Percentiles rank a stretch among this genome's conserved stretches.
phyloP scores from a whole-genome alignment of 2,329 filamentous ascomycete genomes.

The Lomentospora prolificans region DNA sequence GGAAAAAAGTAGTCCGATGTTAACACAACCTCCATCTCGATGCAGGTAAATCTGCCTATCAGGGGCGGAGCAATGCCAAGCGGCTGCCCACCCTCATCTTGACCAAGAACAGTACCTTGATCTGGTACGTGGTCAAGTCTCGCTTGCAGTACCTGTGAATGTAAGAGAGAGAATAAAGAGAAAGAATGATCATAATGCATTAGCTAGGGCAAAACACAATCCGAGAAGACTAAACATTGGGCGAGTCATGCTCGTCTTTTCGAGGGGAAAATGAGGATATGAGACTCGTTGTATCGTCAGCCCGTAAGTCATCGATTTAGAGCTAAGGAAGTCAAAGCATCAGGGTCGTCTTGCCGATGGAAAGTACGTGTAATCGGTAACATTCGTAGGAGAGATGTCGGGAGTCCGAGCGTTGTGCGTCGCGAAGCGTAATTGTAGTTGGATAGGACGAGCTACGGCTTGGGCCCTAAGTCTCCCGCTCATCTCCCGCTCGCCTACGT shows the following conservation, averaged over 20 bases:
- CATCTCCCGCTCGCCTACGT: neutral
- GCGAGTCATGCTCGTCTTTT: too few relatives aligned
- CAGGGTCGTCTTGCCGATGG: too few relatives aligned
- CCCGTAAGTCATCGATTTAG: neutral
- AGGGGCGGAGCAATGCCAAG: neutral
- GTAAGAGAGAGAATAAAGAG: neutral
- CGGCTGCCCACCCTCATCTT: neutral
- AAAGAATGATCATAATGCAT: neutral
- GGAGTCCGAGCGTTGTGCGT: too few relatives aligned
- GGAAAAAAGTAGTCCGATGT: neutral
- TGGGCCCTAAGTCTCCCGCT: neutral
- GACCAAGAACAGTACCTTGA: neutral
- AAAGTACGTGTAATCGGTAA: too few relatives aligned
- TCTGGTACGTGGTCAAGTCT: neutral
- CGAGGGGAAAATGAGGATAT: neutral
- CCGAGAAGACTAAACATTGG: neutral
- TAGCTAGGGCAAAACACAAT: neutral
- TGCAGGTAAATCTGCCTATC: neutral
- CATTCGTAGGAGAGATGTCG: too few relatives aligned
- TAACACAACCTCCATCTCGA: slow-evolving; percentile 2
- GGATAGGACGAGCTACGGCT: too few relatives aligned
- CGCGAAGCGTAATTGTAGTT: too few relatives aligned
- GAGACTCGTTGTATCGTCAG: neutral
- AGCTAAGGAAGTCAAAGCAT: neutral
- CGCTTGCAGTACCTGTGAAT: neutral